These are phyloP conservation scores for Cercospora sojina DNA, from an alignment of 2,329 filamentous ascomycete genomes.

Conservation along the genomic window DNA sequence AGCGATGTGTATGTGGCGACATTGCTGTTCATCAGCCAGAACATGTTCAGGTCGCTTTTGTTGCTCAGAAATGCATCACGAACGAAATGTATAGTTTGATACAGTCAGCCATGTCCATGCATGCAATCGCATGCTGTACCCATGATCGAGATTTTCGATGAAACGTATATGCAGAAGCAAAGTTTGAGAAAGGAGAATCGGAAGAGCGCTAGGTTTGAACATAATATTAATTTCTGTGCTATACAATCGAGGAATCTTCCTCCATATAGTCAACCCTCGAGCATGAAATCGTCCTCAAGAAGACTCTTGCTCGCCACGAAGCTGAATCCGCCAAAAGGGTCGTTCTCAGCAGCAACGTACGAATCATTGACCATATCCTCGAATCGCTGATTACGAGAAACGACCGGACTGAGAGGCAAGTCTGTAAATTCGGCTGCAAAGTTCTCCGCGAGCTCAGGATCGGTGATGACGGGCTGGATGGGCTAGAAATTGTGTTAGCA, in stretches of 20 bases:
- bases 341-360: slow-evolving; percentile 35
- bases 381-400: slow-evolving; percentile 37
- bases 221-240: neutral
- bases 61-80: neutral
- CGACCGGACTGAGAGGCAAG: slow-evolving; percentile 72
- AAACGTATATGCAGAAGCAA: neutral
- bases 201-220: neutral
- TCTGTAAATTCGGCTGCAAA: slow-evolving; percentile 92
- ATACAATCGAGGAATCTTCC: neutral
- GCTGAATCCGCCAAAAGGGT: slow-evolving; percentile 56
- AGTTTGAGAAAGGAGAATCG: neutral
- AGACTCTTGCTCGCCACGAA: slow-evolving; percentile 54
- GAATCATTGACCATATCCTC: slow-evolving; percentile 26
- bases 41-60: neutral
- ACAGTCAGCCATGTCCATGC: neutral
- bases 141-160: neutral
- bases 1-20: neutral
- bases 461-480: slow-evolving; percentile 89
- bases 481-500: slow-evolving; percentile 48
- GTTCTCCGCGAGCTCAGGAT: slow-evolving; percentile 94
- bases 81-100: neutral
- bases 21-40: neutral
- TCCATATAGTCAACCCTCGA: slow-evolving; percentile 36
- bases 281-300: slow-evolving; percentile 43
- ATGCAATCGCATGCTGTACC: neutral